Percentiles rank a stretch among this genome's conserved stretches.
phyloP scores from a whole-genome alignment of 106 monocot genomes.

The Dendrobium nobile region DNA sequence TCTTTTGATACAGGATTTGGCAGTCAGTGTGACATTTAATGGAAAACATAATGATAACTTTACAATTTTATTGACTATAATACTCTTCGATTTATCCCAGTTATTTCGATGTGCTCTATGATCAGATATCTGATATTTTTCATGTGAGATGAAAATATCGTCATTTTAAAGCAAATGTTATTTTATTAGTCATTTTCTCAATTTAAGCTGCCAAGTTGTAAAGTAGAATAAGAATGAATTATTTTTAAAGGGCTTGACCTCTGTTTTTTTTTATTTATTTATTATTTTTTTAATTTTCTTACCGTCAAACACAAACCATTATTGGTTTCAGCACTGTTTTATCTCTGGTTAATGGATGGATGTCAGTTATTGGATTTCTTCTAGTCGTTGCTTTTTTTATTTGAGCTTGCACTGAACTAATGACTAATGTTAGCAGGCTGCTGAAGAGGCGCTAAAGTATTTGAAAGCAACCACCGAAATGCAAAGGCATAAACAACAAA shows the following conservation, averaged over 20 bases:
- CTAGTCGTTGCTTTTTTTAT: not conserved
- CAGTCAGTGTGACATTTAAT: no score
- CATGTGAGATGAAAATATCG: no score
- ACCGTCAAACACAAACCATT: not conserved
- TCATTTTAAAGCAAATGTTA: no score
- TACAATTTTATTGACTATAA: no score
- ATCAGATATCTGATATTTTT: no score
- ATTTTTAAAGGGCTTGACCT: not conserved
- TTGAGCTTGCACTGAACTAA: not conserved
- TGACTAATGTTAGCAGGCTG: not conserved
- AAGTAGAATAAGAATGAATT: no score
- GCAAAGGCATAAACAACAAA: not conserved
- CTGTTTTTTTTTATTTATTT: not conserved
- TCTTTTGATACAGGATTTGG: no score
- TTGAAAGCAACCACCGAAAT: not conserved
- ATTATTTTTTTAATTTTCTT: not conserved
- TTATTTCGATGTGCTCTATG: no score
- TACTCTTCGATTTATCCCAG: no score
- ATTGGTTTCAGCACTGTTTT: not conserved
- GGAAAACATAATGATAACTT: no score
- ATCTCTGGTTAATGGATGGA: not conserved
- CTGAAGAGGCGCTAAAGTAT: constrained; percentile 7
- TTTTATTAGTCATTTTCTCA: no score
- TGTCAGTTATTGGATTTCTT: not conserved
- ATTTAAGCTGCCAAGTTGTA: no score